Base-by-base conservation (phyloP, 176 grass and related monocot species). In the Musa beccarii region DNA sequence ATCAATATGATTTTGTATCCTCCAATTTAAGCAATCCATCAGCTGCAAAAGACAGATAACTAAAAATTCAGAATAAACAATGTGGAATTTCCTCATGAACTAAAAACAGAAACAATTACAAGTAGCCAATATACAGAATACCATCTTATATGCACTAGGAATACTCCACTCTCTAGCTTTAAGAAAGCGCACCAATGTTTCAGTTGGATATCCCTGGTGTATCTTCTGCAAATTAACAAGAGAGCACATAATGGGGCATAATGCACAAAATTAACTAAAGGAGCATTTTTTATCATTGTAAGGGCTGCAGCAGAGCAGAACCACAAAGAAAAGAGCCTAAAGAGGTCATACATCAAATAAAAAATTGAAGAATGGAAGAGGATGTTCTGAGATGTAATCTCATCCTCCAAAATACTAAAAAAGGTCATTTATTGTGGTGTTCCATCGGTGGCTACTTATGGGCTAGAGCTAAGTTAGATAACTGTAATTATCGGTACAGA, bases 61-160 rank as follows among this genome's bases (percentile, higher is more conserved):
- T 61, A 17, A 28, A 28, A 53, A 74, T 56, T 55, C 23, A 29
- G 25, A 74, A 55, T 21, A 23, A 19, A 24, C 11, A 51, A 51
- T 6, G 8, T 2, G 34, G 3, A 16, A 13, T 73, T 73, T 55
- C 16, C 8, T 54, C 52, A 51, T 71, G 67, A 0, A 10, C 19
- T 14, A 83, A 63, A 65, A 16, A 26, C 53, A 24, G 50, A 76
- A 29, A 9, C 20, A 66, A 19, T 54, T 72, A 75, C 8, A 76
- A 68, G 59, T 73, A 25, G 29, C 63, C 5, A 25, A 12, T 29
- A 84, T 70, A 10, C 26, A 71, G 19, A 15, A 88, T 86, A 93
- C 94, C 94, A 98, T 98, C 90, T 98, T 98, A 75, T 98, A 81
- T 66, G 88, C 90, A 89, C 86, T 98, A 15, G 73, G 64, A 29